Base-by-base conservation (phyloP, 2,329 filamentous ascomycete species). In the Microcyclospora pomicola region DNA sequence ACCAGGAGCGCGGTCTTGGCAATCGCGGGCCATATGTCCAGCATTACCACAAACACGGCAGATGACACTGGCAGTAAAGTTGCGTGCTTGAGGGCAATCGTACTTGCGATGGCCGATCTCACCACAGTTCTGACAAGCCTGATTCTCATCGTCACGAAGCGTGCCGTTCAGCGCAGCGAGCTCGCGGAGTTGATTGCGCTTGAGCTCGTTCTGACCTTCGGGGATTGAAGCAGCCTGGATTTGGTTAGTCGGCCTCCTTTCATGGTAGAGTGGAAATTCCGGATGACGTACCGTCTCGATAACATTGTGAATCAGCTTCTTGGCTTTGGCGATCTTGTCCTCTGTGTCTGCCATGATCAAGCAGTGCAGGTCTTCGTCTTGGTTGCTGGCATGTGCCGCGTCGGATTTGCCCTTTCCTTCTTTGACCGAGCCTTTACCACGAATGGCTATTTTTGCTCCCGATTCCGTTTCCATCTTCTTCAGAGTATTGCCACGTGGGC, bases 401-500 rank as follows among this genome's bases (percentile, higher is more conserved):
- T 98, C 91, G 68, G 91, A 96, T 51, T 91, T 86, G 51, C 91
- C 91, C 64, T 98, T 98, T 70, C 91, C 91, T 75, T 98, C 91
- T 67, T 98, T 98, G 61, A 98, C 91, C 55, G 91, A 98, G 61
- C 91, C 91, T 68, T 98, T 98, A 70, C 91, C 91, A 66, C 91
- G 88, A 60, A 98, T 98, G 52, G 91, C 91, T 69, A 98, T 98
- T 66, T 98, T 98, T 62, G 91, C 91, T 47, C 80, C 80, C 40
- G 91, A 98, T 67, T 98, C 87, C 58, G 80, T 77, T 64, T 98
- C 91, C 91, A 98, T 98, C 65, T 95, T 98, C 72, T 98, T 98
- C 60, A 98, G 69, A 52, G 91, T 98, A 64, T 98, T 98, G 67
- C 91, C 91, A 88, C 91, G 91, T 67, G 91, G 91, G 67, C 91